phyloP scores from a whole-genome alignment of 2,329 filamentous ascomycete species.

The Sporothrix brasiliensis region DNA sequence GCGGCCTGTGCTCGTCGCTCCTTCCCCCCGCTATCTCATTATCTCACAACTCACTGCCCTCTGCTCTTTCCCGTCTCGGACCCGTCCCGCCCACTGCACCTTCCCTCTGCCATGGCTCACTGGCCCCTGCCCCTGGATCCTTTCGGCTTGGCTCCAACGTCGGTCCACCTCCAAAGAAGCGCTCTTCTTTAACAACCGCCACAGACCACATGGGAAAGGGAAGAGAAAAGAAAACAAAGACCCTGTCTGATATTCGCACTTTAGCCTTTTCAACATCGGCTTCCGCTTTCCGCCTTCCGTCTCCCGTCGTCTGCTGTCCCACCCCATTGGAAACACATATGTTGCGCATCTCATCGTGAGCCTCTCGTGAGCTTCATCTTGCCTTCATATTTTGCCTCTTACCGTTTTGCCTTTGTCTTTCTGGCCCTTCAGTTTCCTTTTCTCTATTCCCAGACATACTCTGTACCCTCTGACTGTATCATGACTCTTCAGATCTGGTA shows the following conservation, averaged over 20 bases:
- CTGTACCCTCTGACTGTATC: neutral
- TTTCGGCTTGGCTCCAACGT: slow-evolving; percentile 19
- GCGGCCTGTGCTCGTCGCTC: neutral
- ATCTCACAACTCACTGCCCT: neutral
- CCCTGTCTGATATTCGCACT: slow-evolving; percentile 24
- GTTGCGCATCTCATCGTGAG: slow-evolving; percentile 19
- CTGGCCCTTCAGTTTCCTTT: neutral
- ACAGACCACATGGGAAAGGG: neutral
- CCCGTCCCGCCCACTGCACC: slow-evolving; percentile 11
- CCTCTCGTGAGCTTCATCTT: slow-evolving; percentile 7
- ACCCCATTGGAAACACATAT: slow-evolving; percentile 19
- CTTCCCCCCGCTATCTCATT: neutral
- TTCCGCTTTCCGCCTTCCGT: neutral
- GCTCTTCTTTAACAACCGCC: neutral
- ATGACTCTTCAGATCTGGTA: neutral
- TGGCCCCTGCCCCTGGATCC: slow-evolving; percentile 11
- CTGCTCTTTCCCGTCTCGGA: slow-evolving; percentile 21
- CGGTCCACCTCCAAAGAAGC: slow-evolving; percentile 6
- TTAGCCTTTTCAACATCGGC: slow-evolving; percentile 22
- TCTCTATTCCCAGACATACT: neutral
- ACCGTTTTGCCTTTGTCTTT: neutral
- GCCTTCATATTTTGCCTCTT: too few relatives aligned
- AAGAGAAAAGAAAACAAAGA: neutral
- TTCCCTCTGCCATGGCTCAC: slow-evolving; percentile 6
- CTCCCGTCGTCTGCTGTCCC: neutral